Percentiles rank a stretch among this genome's conserved stretches.
Evolutionary conservation across 768 basidiomycete genomes (phyloP).

Genomic region (Lactifluus echinatus): DNA sequence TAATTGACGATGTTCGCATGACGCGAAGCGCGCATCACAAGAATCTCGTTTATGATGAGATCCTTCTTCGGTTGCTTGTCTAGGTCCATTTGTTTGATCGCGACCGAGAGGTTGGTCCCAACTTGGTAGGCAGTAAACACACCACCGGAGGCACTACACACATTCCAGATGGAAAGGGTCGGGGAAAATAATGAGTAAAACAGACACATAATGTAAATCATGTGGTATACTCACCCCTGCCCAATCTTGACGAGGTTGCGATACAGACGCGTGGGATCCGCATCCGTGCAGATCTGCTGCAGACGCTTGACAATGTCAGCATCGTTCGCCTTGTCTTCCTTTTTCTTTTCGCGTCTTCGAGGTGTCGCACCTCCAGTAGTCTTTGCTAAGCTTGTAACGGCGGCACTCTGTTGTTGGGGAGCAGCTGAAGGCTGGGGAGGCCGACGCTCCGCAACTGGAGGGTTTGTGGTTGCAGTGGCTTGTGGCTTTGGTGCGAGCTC

Average conservation of each 20-base stretch:
- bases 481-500: constrained; percentile 11
- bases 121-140: constrained; percentile 99
- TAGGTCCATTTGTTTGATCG: constrained; percentile 99
- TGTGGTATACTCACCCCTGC: constrained; percentile 63
- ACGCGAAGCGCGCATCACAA: constrained; percentile 94
- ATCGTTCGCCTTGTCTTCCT: constrained; percentile 66
- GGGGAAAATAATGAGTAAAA: constrained; percentile 6
- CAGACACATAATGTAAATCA: not conserved
- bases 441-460: constrained; percentile 27
- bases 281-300: constrained; percentile 93
- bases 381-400: constrained; percentile 59
- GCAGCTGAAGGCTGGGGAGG: constrained; percentile 25
- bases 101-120: constrained; percentile 87
- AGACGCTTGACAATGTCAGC: constrained; percentile 88
- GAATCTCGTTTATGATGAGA: constrained; percentile 98
- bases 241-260: constrained; percentile 94
- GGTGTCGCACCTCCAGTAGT: constrained; percentile 67
- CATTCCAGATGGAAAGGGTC: constrained; percentile 6
- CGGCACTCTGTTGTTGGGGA: constrained; percentile 50
- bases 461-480: not conserved
- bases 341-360: constrained; percentile 79
- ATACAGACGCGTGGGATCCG: constrained; percentile 91
- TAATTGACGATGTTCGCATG: constrained; percentile 99
- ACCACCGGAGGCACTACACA: constrained; percentile 80
- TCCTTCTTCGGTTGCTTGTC: constrained; percentile 99